These are phyloP conservation scores for Pterula multifida DNA, from an alignment of 1,284 basidiomycete genomes.

Conservation along the genomic window DNA sequence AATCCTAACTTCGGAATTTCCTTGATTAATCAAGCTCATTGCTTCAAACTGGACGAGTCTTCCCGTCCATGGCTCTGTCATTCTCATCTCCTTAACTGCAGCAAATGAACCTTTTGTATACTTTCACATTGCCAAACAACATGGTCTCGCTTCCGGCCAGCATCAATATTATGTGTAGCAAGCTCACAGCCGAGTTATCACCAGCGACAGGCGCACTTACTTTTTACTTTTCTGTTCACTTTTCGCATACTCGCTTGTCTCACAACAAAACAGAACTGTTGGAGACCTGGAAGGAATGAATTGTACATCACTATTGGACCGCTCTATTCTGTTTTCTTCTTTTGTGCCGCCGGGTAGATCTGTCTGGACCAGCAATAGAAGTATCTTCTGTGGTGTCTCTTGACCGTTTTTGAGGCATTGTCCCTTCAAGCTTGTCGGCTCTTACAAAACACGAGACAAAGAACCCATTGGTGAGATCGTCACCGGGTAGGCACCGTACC, in stretches of 20 bases:
- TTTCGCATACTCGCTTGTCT: background rate
- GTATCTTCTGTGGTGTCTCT: slow-evolving; percentile 13
- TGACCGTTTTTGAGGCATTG: slow-evolving; percentile 8
- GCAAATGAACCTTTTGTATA: background rate
- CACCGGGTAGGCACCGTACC: slow-evolving; percentile 75
- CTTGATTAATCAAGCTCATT: too few species aligned
- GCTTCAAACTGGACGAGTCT: too few species aligned
- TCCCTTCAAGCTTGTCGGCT: slow-evolving; percentile 4
- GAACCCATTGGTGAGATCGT: slow-evolving; percentile 89
- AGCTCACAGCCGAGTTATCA: background rate
- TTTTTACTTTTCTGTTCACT: background rate
- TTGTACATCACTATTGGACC: background rate
- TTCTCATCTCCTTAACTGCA: background rate
- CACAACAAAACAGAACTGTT: background rate
- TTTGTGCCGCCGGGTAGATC: slow-evolving; percentile 11
- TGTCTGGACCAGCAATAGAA: slow-evolving; percentile 5
- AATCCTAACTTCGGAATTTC: background rate
- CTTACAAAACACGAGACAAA: slow-evolving; percentile 82
- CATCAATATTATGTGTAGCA: background rate
- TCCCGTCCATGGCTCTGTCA: too few species aligned
- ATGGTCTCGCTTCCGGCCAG: background rate
- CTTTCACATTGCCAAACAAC: background rate
- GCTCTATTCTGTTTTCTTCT: slow-evolving; percentile 18
- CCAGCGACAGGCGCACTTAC: background rate
- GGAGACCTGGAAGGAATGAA: background rate